These are phyloP conservation scores for Bassia scoparia DNA, from an alignment of 148 eudicot species.

Conservation along the genomic window DNA sequence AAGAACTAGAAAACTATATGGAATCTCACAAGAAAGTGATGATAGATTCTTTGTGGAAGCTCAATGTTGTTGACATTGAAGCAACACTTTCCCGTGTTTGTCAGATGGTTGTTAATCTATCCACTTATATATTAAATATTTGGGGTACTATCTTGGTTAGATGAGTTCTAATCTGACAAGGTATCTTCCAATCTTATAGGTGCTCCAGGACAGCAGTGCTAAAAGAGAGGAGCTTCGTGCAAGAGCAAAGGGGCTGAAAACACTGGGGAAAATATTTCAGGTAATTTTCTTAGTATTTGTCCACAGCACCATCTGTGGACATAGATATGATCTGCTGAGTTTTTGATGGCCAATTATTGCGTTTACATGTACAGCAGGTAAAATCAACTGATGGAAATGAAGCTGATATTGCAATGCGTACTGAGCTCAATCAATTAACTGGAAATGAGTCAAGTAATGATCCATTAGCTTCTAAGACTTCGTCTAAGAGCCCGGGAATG, in stretches of 20 bases:
- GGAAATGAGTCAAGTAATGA: constrained; percentile 49
- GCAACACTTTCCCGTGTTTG: constrained; percentile 88
- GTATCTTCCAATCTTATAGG: constrained; percentile 38
- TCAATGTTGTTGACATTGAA: constrained; percentile 97
- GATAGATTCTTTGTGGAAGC: constrained; percentile 99
- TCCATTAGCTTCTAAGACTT: constrained; percentile 35
- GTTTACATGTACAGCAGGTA: constrained; percentile 38
- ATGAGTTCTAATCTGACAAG: constrained; percentile 17
- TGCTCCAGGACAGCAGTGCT: constrained; percentile 76
- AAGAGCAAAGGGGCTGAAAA: constrained; percentile 89
- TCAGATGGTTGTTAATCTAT: constrained; percentile 60
- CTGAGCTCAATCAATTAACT: constrained; percentile 44
- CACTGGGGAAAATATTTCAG: constrained; percentile 94
- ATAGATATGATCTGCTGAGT: neutral
- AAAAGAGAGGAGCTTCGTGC: constrained; percentile 89
- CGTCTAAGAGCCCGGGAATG: constrained; percentile 35
- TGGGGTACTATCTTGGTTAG: neutral
- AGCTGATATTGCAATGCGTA: constrained; percentile 38
- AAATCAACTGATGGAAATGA: constrained; percentile 53
- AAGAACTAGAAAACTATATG: constrained; percentile 89
- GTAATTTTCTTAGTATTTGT: constrained; percentile 27
- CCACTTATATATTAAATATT: constrained; percentile 10
- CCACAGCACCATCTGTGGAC: constrained; percentile 11
- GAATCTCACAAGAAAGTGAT: constrained; percentile 90
- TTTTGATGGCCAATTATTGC: constrained; percentile 10